Percentiles rank a stretch among this genome's conserved stretches.
Conservation (phyloP, 257 asterid species). For the Lantana camara region DNA sequence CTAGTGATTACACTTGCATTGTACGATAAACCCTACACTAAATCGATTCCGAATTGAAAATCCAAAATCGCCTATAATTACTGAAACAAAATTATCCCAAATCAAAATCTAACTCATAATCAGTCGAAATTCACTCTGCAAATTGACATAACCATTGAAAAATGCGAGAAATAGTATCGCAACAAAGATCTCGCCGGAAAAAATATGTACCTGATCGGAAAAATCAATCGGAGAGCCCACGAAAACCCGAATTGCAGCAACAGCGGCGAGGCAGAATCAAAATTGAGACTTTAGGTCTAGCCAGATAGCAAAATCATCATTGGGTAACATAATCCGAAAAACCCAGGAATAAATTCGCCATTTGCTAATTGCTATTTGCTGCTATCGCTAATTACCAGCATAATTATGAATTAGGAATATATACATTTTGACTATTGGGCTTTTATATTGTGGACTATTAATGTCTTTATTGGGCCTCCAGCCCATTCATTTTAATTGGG, state of each 20-base stretch:
- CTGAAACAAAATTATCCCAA: neutral
- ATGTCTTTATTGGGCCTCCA: neutral
- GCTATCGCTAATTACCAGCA: neutral
- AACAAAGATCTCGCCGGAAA: slow-evolving; percentile 1
- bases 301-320: neutral
- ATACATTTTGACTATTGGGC: neutral
- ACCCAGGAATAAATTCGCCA: neutral
- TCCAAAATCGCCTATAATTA: neutral
- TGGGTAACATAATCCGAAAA: slow-evolving; percentile 5
- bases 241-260: neutral
- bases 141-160: neutral
- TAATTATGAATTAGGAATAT: neutral
- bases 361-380: no score
- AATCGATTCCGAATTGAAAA: neutral
- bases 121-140: neutral
- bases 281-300: slow-evolving; percentile 7
- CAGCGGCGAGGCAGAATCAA: slow-evolving; percentile 3
- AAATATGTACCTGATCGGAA: slow-evolving; percentile 21
- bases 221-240: slow-evolving; percentile 8
- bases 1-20: neutral
- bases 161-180: neutral
- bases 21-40: slow-evolving; percentile 10
- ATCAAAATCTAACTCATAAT: neutral
- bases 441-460: neutral
- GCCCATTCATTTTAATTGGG: neutral